Evolutionary conservation across 2,329 filamentous ascomycete genomes (phyloP), one percentile per base, ranked within the genome.

Genomic region (Leptographium wingfieldii): DNA sequence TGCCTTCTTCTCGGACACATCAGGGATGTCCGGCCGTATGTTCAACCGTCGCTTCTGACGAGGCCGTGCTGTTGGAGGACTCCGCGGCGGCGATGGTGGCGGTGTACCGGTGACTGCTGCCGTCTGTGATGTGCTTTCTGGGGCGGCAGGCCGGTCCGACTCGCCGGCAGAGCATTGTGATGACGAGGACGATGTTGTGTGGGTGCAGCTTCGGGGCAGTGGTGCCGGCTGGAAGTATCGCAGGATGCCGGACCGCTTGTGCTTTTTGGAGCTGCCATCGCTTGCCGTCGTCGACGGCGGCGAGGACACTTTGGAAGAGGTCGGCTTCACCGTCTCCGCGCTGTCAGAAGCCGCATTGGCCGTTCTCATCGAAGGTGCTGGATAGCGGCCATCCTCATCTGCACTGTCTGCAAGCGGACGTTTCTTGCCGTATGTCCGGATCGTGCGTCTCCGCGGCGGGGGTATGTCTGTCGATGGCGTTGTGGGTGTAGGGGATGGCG

Each of bases 351-450:
- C 43, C 3, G 19, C 27, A 2, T 49, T 40, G 16, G 11, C 40
- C 27, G 38, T 56, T n/a, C 46, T 40, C 27, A 16, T 43, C 31
- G 7, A 7, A 1, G 56, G 49, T 53, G 61, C 61, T 1, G 16
- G 27, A 12, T 27, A 35, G 10, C 11, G 11, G 6, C n/a, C 48
- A 22, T 33, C 16, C 7, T 58, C 48, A 14, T 33, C 48, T 4
- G 16, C 31, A 19, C 14, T 43, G 25, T 56, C 58, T 10, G 56
- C 29, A 0, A 59, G 52, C 9, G 60, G 43, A 19, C 61, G 61
- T 25, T 65, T 65, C 61, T 64, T 63, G 57, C 63, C 60, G 43
- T 65, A 65, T 3, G 63, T 65, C 14, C 63, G 62, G 33, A 63
- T 49, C 14, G 61, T 43, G 25, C 62, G 63, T 14, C 29, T 51